Conservation (phyloP, 306 rosid species). For the Crotalaria pallida region DNA sequence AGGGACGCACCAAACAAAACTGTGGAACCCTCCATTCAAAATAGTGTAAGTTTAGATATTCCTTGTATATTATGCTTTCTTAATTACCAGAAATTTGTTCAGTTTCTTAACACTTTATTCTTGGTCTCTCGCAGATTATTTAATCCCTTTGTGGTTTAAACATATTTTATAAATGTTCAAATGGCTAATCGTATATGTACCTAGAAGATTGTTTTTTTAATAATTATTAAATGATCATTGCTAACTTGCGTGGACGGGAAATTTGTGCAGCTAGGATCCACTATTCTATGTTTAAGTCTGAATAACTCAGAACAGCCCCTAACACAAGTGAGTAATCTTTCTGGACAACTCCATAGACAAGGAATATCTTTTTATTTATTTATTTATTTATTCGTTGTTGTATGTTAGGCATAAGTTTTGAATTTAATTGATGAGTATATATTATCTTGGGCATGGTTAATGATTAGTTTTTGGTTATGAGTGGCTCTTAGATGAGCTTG, state of each 20-base stretch:
- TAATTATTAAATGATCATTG: neutral
- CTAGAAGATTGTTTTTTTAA: too few relatives aligned
- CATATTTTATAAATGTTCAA: too few relatives aligned
- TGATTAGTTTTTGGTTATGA: neutral
- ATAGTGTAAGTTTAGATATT: conserved; percentile 12
- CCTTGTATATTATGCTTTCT: neutral
- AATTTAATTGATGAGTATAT: neutral
- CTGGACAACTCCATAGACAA: neutral
- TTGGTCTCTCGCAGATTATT: neutral
- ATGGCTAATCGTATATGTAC: too few relatives aligned
- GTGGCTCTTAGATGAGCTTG: conserved; percentile 20
- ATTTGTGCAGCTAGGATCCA: conserved; percentile 31
- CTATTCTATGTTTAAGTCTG: conserved; percentile 22
- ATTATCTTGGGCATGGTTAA: neutral
- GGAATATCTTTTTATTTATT: neutral
- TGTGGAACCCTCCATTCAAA: conserved; percentile 4
- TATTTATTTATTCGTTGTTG: too few relatives aligned
- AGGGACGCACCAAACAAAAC: neutral
- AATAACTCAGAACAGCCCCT: conserved; percentile 9
- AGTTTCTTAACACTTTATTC: neutral
- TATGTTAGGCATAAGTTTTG: neutral
- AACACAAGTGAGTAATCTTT: conserved; percentile 31
- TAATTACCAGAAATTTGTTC: neutral
- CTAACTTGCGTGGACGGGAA: neutral
- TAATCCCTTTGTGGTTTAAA: too few relatives aligned